phyloP scores from a whole-genome alignment of 257 asterid genomes.

The Cordia subcordata region DNA sequence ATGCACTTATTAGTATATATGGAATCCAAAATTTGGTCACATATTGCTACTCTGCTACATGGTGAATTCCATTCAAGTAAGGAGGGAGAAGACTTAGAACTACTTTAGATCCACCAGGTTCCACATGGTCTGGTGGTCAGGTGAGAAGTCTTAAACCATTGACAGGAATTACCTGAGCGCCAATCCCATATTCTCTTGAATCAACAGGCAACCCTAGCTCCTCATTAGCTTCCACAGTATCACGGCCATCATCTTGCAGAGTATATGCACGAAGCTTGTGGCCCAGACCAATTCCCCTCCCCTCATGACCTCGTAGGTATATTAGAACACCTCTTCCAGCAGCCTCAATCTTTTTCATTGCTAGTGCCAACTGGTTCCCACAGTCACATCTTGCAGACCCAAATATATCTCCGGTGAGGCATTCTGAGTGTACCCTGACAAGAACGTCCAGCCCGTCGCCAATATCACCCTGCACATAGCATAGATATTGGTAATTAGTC shows the following conservation, averaged over 20 bases:
- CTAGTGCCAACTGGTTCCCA: conserved; percentile 25
- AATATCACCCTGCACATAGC: conserved; percentile 17
- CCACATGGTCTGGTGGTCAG: too few species aligned
- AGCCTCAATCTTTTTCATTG: conserved; percentile 24
- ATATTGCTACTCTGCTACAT: too few species aligned
- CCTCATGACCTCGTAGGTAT: conserved; percentile 24
- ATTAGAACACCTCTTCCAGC: conserved; percentile 24
- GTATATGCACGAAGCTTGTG: conserved; percentile 31
- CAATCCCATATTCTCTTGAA: conserved; percentile 29
- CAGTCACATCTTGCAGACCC: conserved; percentile 28
- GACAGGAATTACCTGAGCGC: conserved; percentile 24
- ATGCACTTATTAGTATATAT: neutral
- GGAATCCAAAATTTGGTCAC: too few species aligned
- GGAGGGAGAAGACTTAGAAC: too few species aligned
- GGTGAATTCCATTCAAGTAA: too few species aligned
- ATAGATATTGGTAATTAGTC: neutral
- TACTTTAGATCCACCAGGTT: too few species aligned
- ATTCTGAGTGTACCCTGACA: conserved; percentile 29
- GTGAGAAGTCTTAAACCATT: too few species aligned
- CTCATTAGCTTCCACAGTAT: conserved; percentile 29
- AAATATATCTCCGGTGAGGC: conserved; percentile 28
- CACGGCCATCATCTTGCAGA: conserved; percentile 25
- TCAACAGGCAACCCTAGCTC: conserved; percentile 27
- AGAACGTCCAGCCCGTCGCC: conserved; percentile 20
- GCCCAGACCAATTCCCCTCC: conserved; percentile 31